Evolutionary conservation across 805 yeast species (phyloP).

Genomic region (Wickerhamomyces ciferrii): DNA sequence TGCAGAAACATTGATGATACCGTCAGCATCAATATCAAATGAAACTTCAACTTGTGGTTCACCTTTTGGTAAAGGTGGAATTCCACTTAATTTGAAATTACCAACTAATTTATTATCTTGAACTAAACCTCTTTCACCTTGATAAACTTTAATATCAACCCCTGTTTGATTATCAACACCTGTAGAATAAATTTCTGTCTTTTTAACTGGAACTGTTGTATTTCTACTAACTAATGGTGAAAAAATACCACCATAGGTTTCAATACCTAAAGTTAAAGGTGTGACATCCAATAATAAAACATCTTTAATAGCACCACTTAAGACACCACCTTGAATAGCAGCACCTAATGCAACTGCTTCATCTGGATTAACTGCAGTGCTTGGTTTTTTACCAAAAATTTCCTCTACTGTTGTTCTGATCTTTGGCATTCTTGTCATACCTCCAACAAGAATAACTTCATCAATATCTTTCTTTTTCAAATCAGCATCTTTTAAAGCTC

Average conservation of each 20-base stretch:
- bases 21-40: slow-evolving; percentile 80
- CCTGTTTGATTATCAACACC: slow-evolving; percentile 86
- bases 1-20: slow-evolving; percentile 77
- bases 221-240: slow-evolving; percentile 75
- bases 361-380: slow-evolving; percentile 78
- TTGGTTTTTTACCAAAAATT: slow-evolving; percentile 59
- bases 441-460: slow-evolving; percentile 77
- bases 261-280: slow-evolving; percentile 78
- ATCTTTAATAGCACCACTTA: slow-evolving; percentile 78
- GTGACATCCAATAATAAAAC: slow-evolving; percentile 78
- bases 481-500: slow-evolving; percentile 71
- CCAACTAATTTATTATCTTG: slow-evolving; percentile 76
- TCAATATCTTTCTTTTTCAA: slow-evolving; percentile 60
- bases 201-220: slow-evolving; percentile 71
- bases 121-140: slow-evolving; percentile 78
- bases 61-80: slow-evolving; percentile 76
- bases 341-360: slow-evolving; percentile 93
- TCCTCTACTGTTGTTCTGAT: slow-evolving; percentile 57
- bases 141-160: slow-evolving; percentile 72
- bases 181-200: slow-evolving; percentile 70
- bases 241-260: slow-evolving; percentile 80
- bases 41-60: slow-evolving; percentile 74
- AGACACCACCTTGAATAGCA: slow-evolving; percentile 83
- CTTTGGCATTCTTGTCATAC: slow-evolving; percentile 89
- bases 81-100: slow-evolving; percentile 63